Evolutionary conservation across 1,284 basidiomycete genomes (phyloP), one percentile per base, ranked within the genome.

Genomic region (Microbotryomycetes sp.): DNA sequence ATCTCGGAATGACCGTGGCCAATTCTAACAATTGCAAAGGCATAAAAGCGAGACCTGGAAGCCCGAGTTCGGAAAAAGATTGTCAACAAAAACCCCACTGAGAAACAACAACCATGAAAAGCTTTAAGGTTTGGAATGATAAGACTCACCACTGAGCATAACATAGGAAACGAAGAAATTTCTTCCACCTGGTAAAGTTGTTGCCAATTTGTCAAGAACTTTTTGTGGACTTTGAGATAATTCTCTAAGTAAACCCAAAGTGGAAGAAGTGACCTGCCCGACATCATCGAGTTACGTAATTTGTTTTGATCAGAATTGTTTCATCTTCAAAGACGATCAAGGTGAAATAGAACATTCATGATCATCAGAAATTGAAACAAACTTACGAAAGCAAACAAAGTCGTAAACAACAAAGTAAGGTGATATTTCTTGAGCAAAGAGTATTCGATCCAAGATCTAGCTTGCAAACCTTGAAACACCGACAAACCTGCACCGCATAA

Each of bases 151-250:
- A 82, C 96, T 91, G 14, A 97, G 82, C 68, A 97, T 88, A 32
- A 96, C 91, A 75, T 97, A 97, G 6, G 90, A 93, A 42, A 97
- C 78, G 80, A 96, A 96, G 79, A 97, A 97, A 74, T 93, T 88
- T 62, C 92, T 74, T 6, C 77, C 76, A 19, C 62, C 66, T 14
- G 72, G 87, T 30, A 97, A 76, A 0, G 90, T 86, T 53, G 83
- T 79, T 0, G 92, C 92, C 0, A 97, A 79, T 71, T 92, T 92
- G 76, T 92, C 88, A 0, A 92, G 89, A 16, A 94, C 87, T 76
- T 91, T 88, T 86, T 0, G 92, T 88, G 3, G 88, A 87, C 71
- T 90, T 87, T 6, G 90, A 88, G 51, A 94, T 79, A 73, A 60
- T 32, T 94, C 91, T 48, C 85, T 84, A 4, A 92, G 83, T n/a